Evolutionary conservation across 192 early-diverging fungal species (phyloP), one percentile per base, ranked within the genome.

Genomic region (Dissophora ornata): DNA sequence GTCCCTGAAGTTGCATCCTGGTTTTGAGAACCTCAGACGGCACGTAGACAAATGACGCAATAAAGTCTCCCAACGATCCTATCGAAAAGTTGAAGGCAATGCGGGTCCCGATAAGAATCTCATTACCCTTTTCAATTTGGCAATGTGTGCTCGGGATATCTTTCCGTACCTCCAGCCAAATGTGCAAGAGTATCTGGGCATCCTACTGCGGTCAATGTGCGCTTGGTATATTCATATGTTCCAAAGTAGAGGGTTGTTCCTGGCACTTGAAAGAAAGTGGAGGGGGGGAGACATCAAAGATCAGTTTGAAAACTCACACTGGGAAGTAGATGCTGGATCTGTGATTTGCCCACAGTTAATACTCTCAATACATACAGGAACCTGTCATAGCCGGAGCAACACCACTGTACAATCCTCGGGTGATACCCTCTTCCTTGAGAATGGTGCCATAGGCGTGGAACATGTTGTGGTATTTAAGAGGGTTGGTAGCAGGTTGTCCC

Each of bases 1-100:
- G 69, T 19, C 91, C 91, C 66, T 94, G 93, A 16, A 94, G 81
- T 61, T 94, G 93, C 71, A 94, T 83, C 18, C 93, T 80, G 0
- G 90, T 92, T 71, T 94, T 94, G 41, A 92, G 67, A 10, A 87
- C 86, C 60, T 87, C 86, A 11, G 86, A 87, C 16, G 86, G 86
- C 5, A 87, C 86, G 62, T 87, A 87, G 19, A 87, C 79, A 48
- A 82, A 55, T n/a, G 86, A 87, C 36, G 84, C 86, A 18, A 83
- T 63, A n/a, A 87, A 61, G 53, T 87, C 86, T 21, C 86, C 86
- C 18, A 87, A 48, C 4, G 86, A 85, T 57, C 80, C 79, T 80
- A 44, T 55, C 8, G 13, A 32, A 51, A 26, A 51, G 10, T 4
- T 10, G 49, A 25, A 38, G 36, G 36, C 36, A 38, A 38, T 38